Conservation (phyloP, 768 basidiomycete species). For the Termitomyces sp. region DNA sequence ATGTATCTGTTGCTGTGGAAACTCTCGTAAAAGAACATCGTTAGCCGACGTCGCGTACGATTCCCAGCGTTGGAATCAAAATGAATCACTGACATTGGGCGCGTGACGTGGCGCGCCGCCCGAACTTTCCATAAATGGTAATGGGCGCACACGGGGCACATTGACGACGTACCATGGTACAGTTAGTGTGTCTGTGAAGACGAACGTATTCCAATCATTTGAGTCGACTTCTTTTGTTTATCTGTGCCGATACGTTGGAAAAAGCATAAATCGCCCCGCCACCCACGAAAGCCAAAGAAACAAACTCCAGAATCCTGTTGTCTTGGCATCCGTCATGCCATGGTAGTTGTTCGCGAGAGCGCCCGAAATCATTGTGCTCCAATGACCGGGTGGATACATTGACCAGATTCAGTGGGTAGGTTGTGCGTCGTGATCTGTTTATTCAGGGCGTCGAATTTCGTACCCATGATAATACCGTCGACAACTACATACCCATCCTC, state of each 20-base stretch:
- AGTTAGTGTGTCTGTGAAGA: not conserved
- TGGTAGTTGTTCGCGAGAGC: not conserved
- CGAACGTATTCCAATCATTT: not conserved
- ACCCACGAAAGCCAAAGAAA: not conserved
- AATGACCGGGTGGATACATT: not conserved
- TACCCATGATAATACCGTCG: not conserved
- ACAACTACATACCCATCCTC: not conserved
- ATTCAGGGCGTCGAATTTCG: not conserved
- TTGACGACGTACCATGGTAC: not conserved
- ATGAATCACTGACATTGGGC: not conserved
- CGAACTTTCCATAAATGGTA: not conserved
- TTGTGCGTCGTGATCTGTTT: not conserved
- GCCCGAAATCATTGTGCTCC: too few species aligned
- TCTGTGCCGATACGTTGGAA: not conserved
- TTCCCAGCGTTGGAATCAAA: not conserved
- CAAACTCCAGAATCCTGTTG: not conserved
- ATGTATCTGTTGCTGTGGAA: not conserved
- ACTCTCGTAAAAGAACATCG: too few species aligned
- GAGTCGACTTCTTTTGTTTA: too few species aligned
- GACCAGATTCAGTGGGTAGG: not conserved
- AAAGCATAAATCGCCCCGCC: too few species aligned
- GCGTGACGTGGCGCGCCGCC: not conserved
- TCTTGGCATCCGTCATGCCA: too few species aligned
- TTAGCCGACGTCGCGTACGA: too few species aligned
- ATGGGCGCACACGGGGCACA: not conserved